Conservation (phyloP, 202 grass and related monocot species). For the Musa balbisiana region DNA sequence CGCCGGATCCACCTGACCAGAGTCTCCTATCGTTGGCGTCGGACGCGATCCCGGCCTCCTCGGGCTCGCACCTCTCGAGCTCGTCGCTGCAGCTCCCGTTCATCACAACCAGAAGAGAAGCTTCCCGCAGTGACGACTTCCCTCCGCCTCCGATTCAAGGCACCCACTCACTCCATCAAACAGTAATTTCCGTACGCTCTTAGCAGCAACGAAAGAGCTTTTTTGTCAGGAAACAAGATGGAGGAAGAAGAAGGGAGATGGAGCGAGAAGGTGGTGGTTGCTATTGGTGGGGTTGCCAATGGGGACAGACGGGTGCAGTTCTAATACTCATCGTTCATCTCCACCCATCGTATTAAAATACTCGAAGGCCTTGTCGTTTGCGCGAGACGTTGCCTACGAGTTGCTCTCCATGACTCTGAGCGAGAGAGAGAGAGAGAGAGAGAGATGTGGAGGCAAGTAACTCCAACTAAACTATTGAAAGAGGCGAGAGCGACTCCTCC, state of each 20-base stretch:
- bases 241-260: background rate
- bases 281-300: background rate
- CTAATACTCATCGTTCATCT: background rate
- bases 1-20: background rate
- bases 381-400: background rate
- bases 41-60: background rate
- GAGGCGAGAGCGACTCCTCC: slow-evolving; percentile 20
- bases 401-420: background rate
- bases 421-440: background rate
- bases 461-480: slow-evolving; percentile 6
- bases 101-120: background rate
- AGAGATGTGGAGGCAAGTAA: background rate
- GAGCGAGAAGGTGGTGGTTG: background rate
- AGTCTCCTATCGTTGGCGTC: background rate
- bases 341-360: background rate
- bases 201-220: background rate
- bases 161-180: no score
- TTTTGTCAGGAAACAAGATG: background rate
- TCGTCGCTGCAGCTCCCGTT: background rate
- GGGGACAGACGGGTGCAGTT: background rate
- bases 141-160: no score
- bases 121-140: background rate
- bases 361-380: slow-evolving; percentile 1
- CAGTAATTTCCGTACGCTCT: no score
- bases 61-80: slow-evolving; percentile 4